Conservation (phyloP, 345 rosid species). For the Aquilaria sinensis region DNA sequence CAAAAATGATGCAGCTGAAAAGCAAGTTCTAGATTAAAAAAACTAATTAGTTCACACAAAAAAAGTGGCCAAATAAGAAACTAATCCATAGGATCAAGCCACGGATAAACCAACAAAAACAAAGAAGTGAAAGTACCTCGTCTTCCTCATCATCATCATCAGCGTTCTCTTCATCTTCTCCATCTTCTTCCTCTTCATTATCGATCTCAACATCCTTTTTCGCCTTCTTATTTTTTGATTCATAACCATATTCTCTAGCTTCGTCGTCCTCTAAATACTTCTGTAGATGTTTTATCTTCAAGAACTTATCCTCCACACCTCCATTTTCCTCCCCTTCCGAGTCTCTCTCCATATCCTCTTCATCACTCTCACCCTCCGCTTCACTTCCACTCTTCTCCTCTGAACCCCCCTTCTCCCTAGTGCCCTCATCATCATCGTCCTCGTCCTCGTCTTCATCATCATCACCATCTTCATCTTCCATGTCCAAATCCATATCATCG, state of each 20-base stretch:
- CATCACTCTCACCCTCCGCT: constrained; percentile 15
- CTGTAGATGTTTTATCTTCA: constrained; percentile 73
- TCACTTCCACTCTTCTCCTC: constrained; percentile 19
- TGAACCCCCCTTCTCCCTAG: constrained; percentile 18
- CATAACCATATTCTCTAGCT: constrained; percentile 66
- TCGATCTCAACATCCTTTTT: constrained; percentile 20
- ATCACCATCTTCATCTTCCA: constrained; percentile 35
- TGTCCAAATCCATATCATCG: constrained; percentile 22
- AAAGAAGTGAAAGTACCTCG: constrained; percentile 1
- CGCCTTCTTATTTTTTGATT: constrained; percentile 30
- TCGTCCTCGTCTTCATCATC: constrained; percentile 33
- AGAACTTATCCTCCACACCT: constrained; percentile 78
- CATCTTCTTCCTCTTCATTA: constrained; percentile 30
- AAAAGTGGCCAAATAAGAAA: no score
- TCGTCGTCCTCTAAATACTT: constrained; percentile 69
- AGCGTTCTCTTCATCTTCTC: constrained; percentile 24
- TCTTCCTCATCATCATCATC: constrained; percentile 21
- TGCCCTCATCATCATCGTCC: constrained; percentile 25
- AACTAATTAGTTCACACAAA: no score
- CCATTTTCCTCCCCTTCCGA: constrained; percentile 17
- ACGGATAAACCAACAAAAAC: no score
- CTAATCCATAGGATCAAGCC: no score
- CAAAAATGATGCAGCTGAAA: no score
- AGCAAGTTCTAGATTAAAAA: no score
- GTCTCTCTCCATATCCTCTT: constrained; percentile 10